Percentiles rank a stretch among this genome's conserved stretches.
Conservation (phyloP, 2,329 filamentous ascomycete genomes). For the Trichophaea hybrida region DNA sequence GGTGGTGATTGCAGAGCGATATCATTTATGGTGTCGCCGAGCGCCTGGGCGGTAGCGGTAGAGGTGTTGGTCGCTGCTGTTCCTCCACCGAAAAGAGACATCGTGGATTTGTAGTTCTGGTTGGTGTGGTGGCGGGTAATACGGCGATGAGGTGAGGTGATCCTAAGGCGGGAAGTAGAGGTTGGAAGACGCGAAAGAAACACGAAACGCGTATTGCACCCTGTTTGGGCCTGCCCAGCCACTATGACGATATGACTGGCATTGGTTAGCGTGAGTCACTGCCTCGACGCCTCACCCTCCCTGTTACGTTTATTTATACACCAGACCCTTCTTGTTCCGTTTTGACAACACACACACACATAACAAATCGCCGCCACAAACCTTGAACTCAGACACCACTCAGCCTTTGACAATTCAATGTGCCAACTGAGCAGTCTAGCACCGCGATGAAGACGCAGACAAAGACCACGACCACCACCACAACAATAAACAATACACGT, state of each 20-base stretch:
- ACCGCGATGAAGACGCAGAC: not conserved
- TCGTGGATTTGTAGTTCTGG: not conserved
- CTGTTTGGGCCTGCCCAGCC: not conserved
- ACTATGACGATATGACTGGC: not conserved
- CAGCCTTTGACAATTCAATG: not conserved
- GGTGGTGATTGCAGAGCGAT: constrained; percentile 64
- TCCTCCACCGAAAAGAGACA: constrained; percentile 39
- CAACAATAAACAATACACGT: not conserved
- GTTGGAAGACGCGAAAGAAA: not conserved
- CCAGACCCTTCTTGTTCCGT: not conserved
- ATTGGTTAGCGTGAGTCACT: not conserved
- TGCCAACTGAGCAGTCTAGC: not conserved
- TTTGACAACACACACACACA: not conserved
- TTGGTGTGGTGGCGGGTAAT: not conserved
- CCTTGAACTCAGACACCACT: not conserved
- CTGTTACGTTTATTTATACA: not conserved
- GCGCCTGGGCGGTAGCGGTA: constrained; percentile 49
- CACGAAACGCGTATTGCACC: too few relatives aligned
- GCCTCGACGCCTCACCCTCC: not conserved
- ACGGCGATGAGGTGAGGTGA: not conserved
- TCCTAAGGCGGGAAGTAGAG: not conserved
- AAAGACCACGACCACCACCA: not conserved
- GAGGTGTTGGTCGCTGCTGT: constrained; percentile 34
- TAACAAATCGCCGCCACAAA: not conserved
- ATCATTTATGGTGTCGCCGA: constrained; percentile 84